phyloP scores from a whole-genome alignment of 176 grass and related monocot genomes.

The Metroxylon sagu region DNA sequence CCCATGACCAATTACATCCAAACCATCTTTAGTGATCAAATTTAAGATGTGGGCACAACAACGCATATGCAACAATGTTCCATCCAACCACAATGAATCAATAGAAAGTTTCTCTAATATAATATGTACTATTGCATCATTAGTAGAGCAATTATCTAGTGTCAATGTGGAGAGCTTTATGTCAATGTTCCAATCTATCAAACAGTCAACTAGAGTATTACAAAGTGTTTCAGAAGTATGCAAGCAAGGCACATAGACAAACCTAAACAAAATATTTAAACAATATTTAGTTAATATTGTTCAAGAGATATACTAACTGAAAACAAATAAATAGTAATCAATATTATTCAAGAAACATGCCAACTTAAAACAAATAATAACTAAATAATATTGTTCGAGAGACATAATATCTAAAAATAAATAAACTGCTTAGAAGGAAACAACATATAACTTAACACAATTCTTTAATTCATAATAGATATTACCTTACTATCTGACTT shows the following conservation, averaged over 20 bases:
- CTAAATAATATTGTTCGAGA: too few relatives aligned
- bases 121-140: not conserved
- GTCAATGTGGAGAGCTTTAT: constrained; percentile 6
- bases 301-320: not conserved
- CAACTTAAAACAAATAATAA: too few relatives aligned
- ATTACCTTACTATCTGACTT: constrained; percentile 4
- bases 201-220: not conserved
- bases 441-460: too few relatives aligned
- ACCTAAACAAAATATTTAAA: constrained; percentile 1
- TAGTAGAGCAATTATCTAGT: constrained; percentile 5
- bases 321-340: too few relatives aligned
- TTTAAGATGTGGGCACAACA: too few relatives aligned
- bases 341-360: too few relatives aligned
- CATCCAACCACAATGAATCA: too few relatives aligned
- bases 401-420: too few relatives aligned
- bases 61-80: too few relatives aligned
- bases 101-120: not conserved
- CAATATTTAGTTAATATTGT: not conserved
- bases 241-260: constrained; percentile 6
- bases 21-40: too few relatives aligned
- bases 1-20: too few relatives aligned
- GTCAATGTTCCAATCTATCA: constrained; percentile 6
- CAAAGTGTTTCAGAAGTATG: constrained; percentile 6
- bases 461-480: not conserved
- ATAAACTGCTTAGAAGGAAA: too few relatives aligned